Evolutionary conservation across 2,329 filamentous ascomycete species (phyloP).

Genomic region (Zymoseptoria passerinii): DNA sequence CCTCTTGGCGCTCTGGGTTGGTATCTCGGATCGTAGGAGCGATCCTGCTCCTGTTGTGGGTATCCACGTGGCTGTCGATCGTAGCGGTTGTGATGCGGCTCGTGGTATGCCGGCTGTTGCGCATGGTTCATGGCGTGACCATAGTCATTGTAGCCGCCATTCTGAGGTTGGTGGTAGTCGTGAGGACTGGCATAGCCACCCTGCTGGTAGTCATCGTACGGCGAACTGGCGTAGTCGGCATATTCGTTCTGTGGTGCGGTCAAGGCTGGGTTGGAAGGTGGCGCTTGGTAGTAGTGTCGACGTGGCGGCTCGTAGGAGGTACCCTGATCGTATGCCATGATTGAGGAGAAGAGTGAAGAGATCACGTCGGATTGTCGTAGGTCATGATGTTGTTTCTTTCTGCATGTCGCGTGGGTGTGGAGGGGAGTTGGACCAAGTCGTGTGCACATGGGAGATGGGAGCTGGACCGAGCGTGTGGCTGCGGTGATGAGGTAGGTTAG

Average conservation of each 20-base stretch:
- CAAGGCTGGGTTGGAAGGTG: constrained; percentile 9
- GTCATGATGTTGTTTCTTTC: not conserved
- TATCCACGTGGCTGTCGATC: constrained; percentile 10
- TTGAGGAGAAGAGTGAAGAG: not conserved
- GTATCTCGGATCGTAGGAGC: constrained; percentile 21
- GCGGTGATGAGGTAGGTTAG: too few relatives aligned
- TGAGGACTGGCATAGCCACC: constrained; percentile 7
- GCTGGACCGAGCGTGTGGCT: not conserved
- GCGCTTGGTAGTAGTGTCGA: constrained; percentile 12
- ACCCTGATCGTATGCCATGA: constrained; percentile 22
- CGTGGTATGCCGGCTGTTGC: constrained; percentile 5
- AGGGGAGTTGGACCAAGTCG: not conserved
- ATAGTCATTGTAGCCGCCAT: constrained; percentile 9
- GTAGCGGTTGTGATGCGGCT: constrained; percentile 8
- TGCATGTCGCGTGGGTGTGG: not conserved
- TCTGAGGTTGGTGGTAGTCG: constrained; percentile 9
- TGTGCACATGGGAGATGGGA: not conserved
- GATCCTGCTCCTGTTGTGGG: constrained; percentile 12
- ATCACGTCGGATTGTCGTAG: not conserved
- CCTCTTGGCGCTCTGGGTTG: constrained; percentile 18
- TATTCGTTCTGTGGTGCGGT: constrained; percentile 8
- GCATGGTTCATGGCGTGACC: constrained; percentile 5
- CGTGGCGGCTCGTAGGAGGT: constrained; percentile 19
- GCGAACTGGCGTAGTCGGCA: constrained; percentile 10
- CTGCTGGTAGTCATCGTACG: constrained; percentile 14